Evolutionary conservation across 2,329 filamentous ascomycete genomes (phyloP).

Genomic region (Emydomyces testavorans): DNA sequence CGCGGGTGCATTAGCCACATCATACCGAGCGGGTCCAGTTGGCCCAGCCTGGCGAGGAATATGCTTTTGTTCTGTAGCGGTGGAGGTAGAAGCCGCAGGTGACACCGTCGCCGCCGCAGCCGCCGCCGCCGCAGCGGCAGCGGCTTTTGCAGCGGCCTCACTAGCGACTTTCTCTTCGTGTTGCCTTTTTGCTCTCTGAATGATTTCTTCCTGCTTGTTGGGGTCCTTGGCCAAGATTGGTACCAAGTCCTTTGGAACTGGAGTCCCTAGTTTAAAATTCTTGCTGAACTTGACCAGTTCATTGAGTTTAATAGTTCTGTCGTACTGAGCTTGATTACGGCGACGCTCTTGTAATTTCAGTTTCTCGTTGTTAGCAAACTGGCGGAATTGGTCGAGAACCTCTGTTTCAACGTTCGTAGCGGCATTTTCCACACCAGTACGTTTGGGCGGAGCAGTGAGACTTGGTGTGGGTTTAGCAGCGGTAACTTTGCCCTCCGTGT

Average conservation of each 20-base stretch:
- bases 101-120: conserved; percentile 10
- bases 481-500: conserved; percentile 21
- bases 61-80: conserved; percentile 23
- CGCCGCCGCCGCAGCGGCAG: conserved; percentile 15
- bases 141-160: conserved; percentile 28
- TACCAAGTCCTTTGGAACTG: conserved; percentile 81
- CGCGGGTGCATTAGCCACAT: conserved; percentile 28
- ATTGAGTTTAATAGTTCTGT: conserved; percentile 85
- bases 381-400: conserved; percentile 51
- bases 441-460: conserved; percentile 33
- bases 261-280: conserved; percentile 87
- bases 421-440: conserved; percentile 40
- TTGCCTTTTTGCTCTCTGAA: conserved; percentile 72
- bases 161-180: conserved; percentile 46
- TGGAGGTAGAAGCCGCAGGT: conserved; percentile 12
- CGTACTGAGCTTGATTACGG: conserved; percentile 47
- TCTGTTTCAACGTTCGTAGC: conserved; percentile 51
- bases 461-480: conserved; percentile 20
- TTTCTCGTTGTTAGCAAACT: conserved; percentile 53
- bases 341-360: conserved; percentile 47
- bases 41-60: conserved; percentile 25
- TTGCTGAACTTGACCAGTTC: conserved; percentile 91
- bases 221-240: conserved; percentile 94
- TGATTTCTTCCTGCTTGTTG: conserved; percentile 84
- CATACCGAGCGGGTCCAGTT: conserved; percentile 40